Base-by-base conservation (phyloP, 2,329 filamentous ascomycete species). In the Colletotrichum cuscutae region DNA sequence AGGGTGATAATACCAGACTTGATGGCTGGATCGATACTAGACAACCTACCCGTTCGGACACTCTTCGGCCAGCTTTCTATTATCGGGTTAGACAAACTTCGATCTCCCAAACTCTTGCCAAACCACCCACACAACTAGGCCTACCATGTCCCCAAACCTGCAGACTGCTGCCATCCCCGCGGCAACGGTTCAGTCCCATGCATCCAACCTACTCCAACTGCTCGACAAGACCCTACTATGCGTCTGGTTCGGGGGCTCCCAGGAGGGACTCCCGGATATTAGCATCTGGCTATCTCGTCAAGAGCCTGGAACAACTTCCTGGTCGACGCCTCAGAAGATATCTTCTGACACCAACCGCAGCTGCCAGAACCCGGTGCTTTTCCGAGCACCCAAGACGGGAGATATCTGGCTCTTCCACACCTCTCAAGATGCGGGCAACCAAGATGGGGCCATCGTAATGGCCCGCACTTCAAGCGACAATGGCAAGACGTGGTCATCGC, bases 361-460 rank as follows among this genome's bases (percentile, higher is more conserved):
- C 74, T 84, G 85, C 54, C 84, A 86, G 72, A 86, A 86, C 42
- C 85, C 84, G 0, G 79, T 86, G 1, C 75, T 86, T 3, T 86
- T 86, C 68, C 76, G 76, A 6, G 79, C 78, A 1, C 82, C 84
- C 1, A 72, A 74, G 1, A 81, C 78, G 0, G 79, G 78, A 1
- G 76, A 79, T 1, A 57, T 86, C 1, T 84, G 85, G 83, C 75
- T 86, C 0, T 79, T 86, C 37, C 83, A 86, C 70, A 86, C 84
- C 0, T 84, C 85, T 0, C 84, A 86, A 69, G 80, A 84, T 26
- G 81, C 81, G 0, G 84, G 85, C 0, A 84, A 86, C 61, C 84
- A 86, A 63, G 84, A 86, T 60, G 81, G 81, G 2, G 82, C 82
- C 5, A 76, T 82, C 3, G 78, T 86, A 15, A 77, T 84, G 58